These are phyloP conservation scores for Candida maris DNA, from an alignment of 805 yeast species.

Conservation along the genomic window DNA sequence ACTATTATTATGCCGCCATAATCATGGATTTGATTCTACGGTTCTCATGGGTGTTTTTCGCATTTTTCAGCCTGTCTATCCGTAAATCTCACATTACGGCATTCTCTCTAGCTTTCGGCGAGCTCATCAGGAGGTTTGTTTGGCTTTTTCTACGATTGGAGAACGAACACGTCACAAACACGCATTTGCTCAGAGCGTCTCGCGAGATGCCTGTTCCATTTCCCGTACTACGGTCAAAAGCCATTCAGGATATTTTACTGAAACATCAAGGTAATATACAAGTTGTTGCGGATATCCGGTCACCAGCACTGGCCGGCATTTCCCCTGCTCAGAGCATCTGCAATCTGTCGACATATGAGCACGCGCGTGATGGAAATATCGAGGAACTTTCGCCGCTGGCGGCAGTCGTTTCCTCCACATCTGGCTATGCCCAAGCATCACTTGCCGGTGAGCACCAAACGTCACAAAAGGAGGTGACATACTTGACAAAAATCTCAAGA, in stretches of 20 bases:
- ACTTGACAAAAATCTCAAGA: conserved; percentile 42
- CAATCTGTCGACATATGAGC: not conserved
- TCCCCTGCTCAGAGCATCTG: conserved; percentile 1
- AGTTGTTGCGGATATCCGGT: not conserved
- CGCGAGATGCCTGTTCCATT: conserved; percentile 85
- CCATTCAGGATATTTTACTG: not conserved
- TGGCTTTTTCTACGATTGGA: conserved; percentile 94
- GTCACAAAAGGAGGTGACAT: conserved; percentile 7
- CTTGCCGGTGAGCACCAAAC: not conserved
- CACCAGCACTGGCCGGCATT: not conserved
- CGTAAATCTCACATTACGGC: conserved; percentile 86
- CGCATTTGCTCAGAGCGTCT: conserved; percentile 76
- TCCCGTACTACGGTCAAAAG: conserved; percentile 33
- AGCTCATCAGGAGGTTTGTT: conserved; percentile 72
- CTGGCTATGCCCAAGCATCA: not conserved
- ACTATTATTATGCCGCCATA: conserved; percentile 70
- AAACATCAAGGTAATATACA: not conserved
- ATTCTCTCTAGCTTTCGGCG: conserved; percentile 77
- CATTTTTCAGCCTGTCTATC: conserved; percentile 64
- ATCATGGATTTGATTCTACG: conserved; percentile 66
- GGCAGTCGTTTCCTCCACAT: not conserved
- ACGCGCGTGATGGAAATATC: not conserved
- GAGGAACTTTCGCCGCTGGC: conserved; percentile 1
- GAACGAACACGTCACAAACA: conserved; percentile 91
- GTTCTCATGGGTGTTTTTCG: conserved; percentile 89